phyloP scores from a whole-genome alignment of 1,284 basidiomycete genomes.

The Irpex sp. region DNA sequence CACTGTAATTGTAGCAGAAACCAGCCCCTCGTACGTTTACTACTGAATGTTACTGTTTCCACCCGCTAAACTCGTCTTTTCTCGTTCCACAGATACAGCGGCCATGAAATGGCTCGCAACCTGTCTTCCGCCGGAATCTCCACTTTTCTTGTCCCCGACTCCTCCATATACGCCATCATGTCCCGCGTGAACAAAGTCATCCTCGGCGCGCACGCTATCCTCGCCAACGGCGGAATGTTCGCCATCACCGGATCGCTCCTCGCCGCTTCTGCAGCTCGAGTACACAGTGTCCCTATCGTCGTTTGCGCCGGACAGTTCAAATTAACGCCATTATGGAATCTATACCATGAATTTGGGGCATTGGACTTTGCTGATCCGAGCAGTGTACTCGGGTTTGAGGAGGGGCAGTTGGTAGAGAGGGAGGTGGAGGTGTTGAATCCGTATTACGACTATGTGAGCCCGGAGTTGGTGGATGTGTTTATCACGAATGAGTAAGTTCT shows the following conservation, averaged over 20 bases:
- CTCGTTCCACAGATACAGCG: slow-evolving; percentile 72
- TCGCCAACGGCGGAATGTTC: slow-evolving; percentile 96
- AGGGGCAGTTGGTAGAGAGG: slow-evolving; percentile 81
- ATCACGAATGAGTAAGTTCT: slow-evolving; percentile 94
- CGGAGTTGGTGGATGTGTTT: slow-evolving; percentile 92
- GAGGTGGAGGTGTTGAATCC: slow-evolving; percentile 90
- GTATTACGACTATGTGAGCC: slow-evolving; percentile 94
- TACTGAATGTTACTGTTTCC: not conserved
- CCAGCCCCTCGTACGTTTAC: slow-evolving; percentile 83
- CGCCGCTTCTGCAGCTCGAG: slow-evolving; percentile 90
- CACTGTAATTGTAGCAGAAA: slow-evolving; percentile 96
- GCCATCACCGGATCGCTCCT: slow-evolving; percentile 89
- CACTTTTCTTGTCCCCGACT: slow-evolving; percentile 95
- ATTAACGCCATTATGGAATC: slow-evolving; percentile 93
- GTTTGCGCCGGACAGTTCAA: slow-evolving; percentile 97
- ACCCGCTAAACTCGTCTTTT: slow-evolving; percentile 4
- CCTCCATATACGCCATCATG: slow-evolving; percentile 95
- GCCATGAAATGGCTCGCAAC: slow-evolving; percentile 87
- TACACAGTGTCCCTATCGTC: slow-evolving; percentile 93
- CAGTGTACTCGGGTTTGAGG: slow-evolving; percentile 85
- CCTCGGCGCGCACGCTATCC: slow-evolving; percentile 92
- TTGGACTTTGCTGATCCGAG: slow-evolving; percentile 91
- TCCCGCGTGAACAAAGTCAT: slow-evolving; percentile 97
- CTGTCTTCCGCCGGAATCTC: slow-evolving; percentile 87
- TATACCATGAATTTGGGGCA: slow-evolving; percentile 89